phyloP scores from a whole-genome alignment of 495 filamentous ascomycete species.

The Penicillium daleae region DNA sequence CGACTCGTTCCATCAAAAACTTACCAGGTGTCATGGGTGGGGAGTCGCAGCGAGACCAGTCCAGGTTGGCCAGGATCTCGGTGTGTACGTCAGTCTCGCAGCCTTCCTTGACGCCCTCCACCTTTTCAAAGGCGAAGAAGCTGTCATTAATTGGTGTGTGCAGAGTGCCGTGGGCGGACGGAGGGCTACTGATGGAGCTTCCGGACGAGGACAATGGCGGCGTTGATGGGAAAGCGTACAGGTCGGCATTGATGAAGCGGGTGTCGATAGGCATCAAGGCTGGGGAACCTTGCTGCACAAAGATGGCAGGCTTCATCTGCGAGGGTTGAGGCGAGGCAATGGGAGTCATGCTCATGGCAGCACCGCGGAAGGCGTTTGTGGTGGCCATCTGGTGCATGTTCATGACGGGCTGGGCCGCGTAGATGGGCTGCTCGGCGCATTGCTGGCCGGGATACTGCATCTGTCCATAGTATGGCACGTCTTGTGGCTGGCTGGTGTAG shows the following conservation, averaged over 20 bases:
- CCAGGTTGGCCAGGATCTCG: constrained; percentile 74
- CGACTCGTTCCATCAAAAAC: constrained; percentile 40
- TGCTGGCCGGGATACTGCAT: constrained; percentile 47
- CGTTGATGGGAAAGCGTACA: constrained; percentile 81
- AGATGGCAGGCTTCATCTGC: constrained; percentile 73
- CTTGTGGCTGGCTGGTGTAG: constrained; percentile 74
- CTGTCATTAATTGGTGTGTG: constrained; percentile 81
- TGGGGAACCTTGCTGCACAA: constrained; percentile 70
- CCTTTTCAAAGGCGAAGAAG: constrained; percentile 73
- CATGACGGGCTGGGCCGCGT: constrained; percentile 53
- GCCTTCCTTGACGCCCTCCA: constrained; percentile 80
- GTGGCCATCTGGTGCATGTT: constrained; percentile 75
- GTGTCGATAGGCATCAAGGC: constrained; percentile 79
- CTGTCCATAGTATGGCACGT: constrained; percentile 53
- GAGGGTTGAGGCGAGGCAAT: constrained; percentile 78
- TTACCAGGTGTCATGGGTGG: constrained; percentile 94
- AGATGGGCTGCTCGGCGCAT: constrained; percentile 40
- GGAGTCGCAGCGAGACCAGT: constrained; percentile 76
- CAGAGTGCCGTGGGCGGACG: constrained; percentile 72
- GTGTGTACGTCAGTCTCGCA: constrained; percentile 75
- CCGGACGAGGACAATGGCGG: constrained; percentile 85
- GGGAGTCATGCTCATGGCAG: constrained; percentile 65
- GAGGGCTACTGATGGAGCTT: constrained; percentile 85
- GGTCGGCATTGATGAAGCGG: constrained; percentile 66
- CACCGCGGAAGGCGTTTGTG: constrained; percentile 60